Percentiles rank a stretch among this genome's conserved stretches.
phyloP scores from a whole-genome alignment of 164 flowering plant species.

The Sextonia rubra region DNA sequence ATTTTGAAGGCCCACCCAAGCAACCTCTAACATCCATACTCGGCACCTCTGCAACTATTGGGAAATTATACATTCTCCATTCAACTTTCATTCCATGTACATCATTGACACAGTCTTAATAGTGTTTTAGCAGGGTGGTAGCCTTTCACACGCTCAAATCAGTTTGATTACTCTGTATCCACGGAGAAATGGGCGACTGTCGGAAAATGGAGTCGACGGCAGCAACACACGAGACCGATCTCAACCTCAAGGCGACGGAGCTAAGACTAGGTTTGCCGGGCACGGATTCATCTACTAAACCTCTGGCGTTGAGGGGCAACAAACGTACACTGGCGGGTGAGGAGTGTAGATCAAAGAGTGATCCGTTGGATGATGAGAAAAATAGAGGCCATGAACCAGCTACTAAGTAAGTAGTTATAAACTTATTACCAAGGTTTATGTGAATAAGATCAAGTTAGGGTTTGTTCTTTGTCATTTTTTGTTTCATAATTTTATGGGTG shows the following conservation, averaged over 20 bases:
- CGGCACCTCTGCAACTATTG: background rate
- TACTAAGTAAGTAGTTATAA: conserved; percentile 21
- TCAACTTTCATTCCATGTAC: background rate
- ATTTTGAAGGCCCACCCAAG: background rate
- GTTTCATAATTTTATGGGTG: background rate
- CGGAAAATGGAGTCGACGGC: conserved; percentile 9
- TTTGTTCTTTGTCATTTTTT: background rate
- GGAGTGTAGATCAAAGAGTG: conserved; percentile 7
- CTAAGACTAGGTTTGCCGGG: conserved; percentile 63
- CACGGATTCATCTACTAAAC: conserved; percentile 17
- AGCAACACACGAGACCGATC: conserved; percentile 28
- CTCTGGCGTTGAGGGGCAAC: conserved; percentile 21
- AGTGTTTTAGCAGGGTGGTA: background rate
- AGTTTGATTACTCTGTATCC: background rate
- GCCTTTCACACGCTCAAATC: background rate
- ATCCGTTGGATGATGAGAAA: conserved; percentile 3
- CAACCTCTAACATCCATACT: background rate
- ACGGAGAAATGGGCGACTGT: background rate
- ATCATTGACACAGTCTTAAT: background rate
- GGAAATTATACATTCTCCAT: background rate
- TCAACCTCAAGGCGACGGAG: conserved; percentile 61
- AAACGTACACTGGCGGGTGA: conserved; percentile 34
- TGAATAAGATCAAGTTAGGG: background rate
- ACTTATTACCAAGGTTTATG: background rate
- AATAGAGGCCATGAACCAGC: conserved; percentile 10